These are phyloP conservation scores for Eucommia ulmoides DNA, from an alignment of 257 asterid species.

Conservation along the genomic window DNA sequence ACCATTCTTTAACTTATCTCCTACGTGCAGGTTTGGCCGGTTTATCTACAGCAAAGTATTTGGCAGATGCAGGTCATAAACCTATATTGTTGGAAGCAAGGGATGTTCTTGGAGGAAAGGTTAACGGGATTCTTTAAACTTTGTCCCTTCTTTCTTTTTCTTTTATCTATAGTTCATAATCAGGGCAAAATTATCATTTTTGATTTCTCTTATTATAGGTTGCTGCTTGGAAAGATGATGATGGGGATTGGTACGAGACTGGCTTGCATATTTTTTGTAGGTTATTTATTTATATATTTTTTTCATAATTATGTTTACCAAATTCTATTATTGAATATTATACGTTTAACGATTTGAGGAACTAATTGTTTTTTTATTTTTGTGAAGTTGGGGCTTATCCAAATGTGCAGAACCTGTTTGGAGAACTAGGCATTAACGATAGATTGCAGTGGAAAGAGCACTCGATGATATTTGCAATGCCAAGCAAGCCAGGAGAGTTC, in stretches of 20 bases:
- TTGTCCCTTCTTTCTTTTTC: background rate
- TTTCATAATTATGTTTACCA: background rate
- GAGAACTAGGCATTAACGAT: constrained; percentile 89
- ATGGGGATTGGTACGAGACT: constrained; percentile 98
- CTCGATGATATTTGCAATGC: constrained; percentile 98
- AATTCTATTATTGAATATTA: no score
- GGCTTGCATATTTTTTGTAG: constrained; percentile 94
- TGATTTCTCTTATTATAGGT: constrained; percentile 27
- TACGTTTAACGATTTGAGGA: constrained; percentile 11
- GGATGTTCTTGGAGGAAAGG: constrained; percentile 98
- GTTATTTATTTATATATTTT: constrained; percentile 16
- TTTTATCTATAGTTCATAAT: background rate
- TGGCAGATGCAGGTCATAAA: constrained; percentile 97
- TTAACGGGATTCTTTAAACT: constrained; percentile 13
- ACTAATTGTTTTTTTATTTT: constrained; percentile 32
- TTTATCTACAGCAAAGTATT: constrained; percentile 86
- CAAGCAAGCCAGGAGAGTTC: constrained; percentile 90
- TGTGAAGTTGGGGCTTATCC: constrained; percentile 99
- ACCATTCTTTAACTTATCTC: no score
- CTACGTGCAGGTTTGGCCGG: constrained; percentile 77
- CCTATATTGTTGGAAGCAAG: constrained; percentile 88
- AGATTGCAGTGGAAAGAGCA: constrained; percentile 99
- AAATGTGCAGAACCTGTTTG: constrained; percentile 90
- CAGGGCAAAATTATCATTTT: background rate
- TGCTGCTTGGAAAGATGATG: constrained; percentile 97